Base-by-base conservation (phyloP, 164 flowering plant species). In the Aristolochia fimbriata region DNA sequence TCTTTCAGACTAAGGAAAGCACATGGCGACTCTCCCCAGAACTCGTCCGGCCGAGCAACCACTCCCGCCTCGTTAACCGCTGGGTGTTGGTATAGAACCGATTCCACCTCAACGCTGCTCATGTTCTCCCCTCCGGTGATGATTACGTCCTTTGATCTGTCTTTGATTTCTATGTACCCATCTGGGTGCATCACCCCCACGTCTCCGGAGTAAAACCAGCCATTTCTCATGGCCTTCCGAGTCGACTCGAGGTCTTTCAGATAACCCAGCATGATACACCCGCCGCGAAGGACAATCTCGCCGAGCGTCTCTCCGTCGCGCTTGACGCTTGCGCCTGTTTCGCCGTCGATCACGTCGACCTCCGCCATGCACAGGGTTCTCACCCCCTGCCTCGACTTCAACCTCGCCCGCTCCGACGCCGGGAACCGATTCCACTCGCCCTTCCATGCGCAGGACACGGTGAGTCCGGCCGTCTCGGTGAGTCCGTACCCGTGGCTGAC, bases 1-100 rank as follows among this genome's bases (percentile, higher is more conserved):
- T 0, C 61, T 13, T 69, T 79, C 62, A 77, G 48, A 57, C 75
- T 77, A 57, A 81, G 63, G 59, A 81, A 81, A 0, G 86, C 86
- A 53, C 85, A 81, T 4, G 85, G 81, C 6, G 83, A 73, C 71
- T 81, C 82, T 0, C 85, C 85, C 85, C 85, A 81, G 58, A 53
- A 71, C 49, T 73, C 72, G 41, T 81, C 79, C 1, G 85, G 76
- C 51, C 77, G 60, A 15, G 80, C 83, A 57, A 81, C 85, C 9
- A 81, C 83, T 0, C 78, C 83, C 30, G 77, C 83, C 66, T 81
- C 85, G 37, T 75, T 53, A 6, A 81, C 60, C 0, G 70, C 75
- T 1, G 81, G 77, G 59, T 79, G 65, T 21, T 65, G 25, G 49
- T 75, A 79, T 45, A 81, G 64, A 20, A 77, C 76, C 52, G 83